Conservation (phyloP, 768 basidiomycete species). For the Clitopilus hobsonii region DNA sequence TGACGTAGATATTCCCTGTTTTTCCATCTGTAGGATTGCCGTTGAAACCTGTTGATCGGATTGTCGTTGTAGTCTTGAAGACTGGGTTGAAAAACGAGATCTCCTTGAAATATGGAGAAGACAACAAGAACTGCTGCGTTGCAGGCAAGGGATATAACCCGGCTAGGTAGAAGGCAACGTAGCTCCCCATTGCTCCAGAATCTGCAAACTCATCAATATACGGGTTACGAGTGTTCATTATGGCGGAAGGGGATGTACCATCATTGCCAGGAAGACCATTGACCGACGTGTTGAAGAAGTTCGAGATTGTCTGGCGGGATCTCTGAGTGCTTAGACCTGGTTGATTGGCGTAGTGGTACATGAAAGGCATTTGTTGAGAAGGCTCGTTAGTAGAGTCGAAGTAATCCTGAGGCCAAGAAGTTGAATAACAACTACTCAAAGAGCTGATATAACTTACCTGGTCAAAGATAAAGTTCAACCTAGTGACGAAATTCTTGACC, state of each 20-base stretch:
- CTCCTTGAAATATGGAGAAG: constrained; percentile 57
- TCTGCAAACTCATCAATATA: too few relatives aligned
- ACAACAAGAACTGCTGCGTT: constrained; percentile 53
- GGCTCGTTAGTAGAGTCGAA: constrained; percentile 64
- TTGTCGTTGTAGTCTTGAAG: constrained; percentile 53
- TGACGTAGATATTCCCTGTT: constrained; percentile 53
- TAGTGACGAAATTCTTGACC: constrained; percentile 42
- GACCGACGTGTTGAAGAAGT: constrained; percentile 51
- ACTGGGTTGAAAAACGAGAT: constrained; percentile 60
- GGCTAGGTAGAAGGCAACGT: constrained; percentile 51
- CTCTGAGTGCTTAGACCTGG: constrained; percentile 56
- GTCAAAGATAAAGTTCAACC: constrained; percentile 56
- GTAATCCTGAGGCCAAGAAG: constrained; percentile 33
- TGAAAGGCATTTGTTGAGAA: constrained; percentile 63
- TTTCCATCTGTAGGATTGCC: constrained; percentile 50
- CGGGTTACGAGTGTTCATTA: not conserved
- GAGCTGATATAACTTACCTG: constrained; percentile 26
- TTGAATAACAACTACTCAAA: not conserved
- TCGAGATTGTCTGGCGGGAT: constrained; percentile 49
- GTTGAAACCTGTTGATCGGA: constrained; percentile 41
- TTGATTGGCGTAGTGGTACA: constrained; percentile 64
- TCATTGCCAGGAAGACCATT: constrained; percentile 64
- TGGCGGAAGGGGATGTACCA: constrained; percentile 27
- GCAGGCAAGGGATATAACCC: constrained; percentile 63
- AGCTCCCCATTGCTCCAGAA: constrained; percentile 61